Evolutionary conservation across 1,284 basidiomycete species (phyloP), one percentile per base, ranked within the genome.

Genomic region (Austroboletus novae-zelandiae): DNA sequence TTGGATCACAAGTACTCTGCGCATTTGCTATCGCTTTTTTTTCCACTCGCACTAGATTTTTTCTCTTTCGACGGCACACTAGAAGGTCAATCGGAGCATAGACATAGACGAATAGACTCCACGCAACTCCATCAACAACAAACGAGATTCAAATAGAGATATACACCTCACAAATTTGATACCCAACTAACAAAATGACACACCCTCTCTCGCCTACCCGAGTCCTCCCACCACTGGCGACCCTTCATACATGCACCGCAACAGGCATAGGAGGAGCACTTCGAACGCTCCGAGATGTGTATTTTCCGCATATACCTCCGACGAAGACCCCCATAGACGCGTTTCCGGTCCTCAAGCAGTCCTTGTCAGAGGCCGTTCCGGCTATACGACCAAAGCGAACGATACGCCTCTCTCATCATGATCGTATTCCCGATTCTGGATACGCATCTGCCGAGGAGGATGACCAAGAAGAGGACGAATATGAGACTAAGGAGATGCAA

Each of bases 361-460:
- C 51, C 4, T 30, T 64, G 27, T 52, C 54, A 5, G 27, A 43
- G 2, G 43, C 48, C 23, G 50, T 62, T 8, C 43, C 20, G 10
- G 40, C 40, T n/a, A 17, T 43, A 13, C 47, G 30, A 29, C 40
- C 36, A 25, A 69, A 50, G 47, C 51, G 60, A 50, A 57, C 43
- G 53, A 56, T 50, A 55, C 39, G 48, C 54, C 59, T 64, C 23
- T 57, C 71, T 30, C 73, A 75, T 52, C 71, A 75, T 50, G 67
- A 62, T 34, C 69, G 67, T 20, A 71, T 76, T 2, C 73, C 77
- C 3, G 81, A 84, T 61, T 84, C 81, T 10, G 82, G 82, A 36
- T 84, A 84, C 53, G 83, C 81, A 5, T 84, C 82, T 37, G 80
- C 77, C 14, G 81, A 81, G 52, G 80, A 81, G 50, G 77, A 79